These are phyloP conservation scores for Carex myosuroides DNA, from an alignment of 176 grass and related monocot species.

Conservation along the genomic window DNA sequence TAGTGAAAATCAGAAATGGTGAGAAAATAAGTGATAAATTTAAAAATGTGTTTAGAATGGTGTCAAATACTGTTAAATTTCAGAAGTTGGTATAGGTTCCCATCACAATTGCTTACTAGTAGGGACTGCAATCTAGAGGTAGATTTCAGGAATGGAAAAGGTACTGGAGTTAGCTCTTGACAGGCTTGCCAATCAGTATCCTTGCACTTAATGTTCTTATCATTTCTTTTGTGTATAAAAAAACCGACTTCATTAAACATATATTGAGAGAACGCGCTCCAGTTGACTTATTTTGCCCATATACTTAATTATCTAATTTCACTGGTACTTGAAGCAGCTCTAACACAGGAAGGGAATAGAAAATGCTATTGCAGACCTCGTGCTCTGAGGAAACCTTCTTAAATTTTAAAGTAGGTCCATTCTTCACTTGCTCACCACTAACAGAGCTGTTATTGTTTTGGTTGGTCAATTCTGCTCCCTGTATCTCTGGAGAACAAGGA, in stretches of 20 bases:
- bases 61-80: background rate
- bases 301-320: background rate
- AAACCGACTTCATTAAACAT: background rate
- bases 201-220: background rate
- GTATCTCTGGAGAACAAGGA: constrained; percentile 1
- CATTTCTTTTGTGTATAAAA: background rate
- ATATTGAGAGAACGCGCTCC: background rate
- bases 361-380: constrained; percentile 10
- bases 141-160: background rate
- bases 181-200: background rate
- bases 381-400: constrained; percentile 1
- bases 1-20: background rate
- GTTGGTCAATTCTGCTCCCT: background rate
- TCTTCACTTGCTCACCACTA: background rate
- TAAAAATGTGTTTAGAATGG: background rate
- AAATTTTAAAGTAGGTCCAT: background rate
- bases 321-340: background rate
- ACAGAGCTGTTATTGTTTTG: constrained; percentile 4
- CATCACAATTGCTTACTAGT: background rate
- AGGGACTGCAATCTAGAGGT: background rate
- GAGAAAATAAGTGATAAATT: constrained; percentile 6
- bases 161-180: background rate
- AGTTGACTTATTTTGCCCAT: background rate
- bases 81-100: background rate
- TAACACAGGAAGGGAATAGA: background rate